Evolutionary conservation across 192 early-diverging fungal species (phyloP).

Genomic region (Coemansia furcata): DNA sequence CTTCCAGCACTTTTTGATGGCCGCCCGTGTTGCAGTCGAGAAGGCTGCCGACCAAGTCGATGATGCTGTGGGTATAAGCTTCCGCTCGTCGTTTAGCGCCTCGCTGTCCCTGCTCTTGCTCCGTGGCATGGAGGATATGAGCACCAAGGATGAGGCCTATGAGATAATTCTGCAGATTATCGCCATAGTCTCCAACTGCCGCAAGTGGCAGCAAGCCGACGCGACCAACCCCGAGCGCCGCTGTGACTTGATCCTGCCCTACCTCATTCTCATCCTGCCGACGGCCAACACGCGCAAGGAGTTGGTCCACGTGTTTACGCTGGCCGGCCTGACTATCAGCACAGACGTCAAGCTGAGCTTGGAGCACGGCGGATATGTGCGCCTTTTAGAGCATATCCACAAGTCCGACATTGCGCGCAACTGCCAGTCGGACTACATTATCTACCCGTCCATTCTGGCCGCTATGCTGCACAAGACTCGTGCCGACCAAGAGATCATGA

Average conservation of each 20-base stretch:
- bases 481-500: conserved; percentile 48
- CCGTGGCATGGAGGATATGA: conserved; percentile 77
- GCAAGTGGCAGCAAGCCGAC: conserved; percentile 56
- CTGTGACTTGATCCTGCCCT: conserved; percentile 77
- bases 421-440: conserved; percentile 48
- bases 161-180: conserved; percentile 71
- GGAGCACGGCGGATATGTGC: conserved; percentile 48
- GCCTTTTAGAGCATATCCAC: conserved; percentile 49
- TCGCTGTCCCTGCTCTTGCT: conserved; percentile 78
- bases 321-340: conserved; percentile 23
- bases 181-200: conserved; percentile 66
- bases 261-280: conserved; percentile 49
- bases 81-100: conserved; percentile 84
- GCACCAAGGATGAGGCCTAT: conserved; percentile 71
- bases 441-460: conserved; percentile 49
- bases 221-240: conserved; percentile 62
- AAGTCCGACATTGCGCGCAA: conserved; percentile 41
- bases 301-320: conserved; percentile 47
- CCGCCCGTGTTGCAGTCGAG: conserved; percentile 67
- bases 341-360: conserved; percentile 27
- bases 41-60: conserved; percentile 75
- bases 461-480: conserved; percentile 51
- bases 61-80: conserved; percentile 71
- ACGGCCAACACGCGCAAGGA: conserved; percentile 65
- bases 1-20: conserved; percentile 70